Base-by-base conservation (phyloP, 2,329 filamentous ascomycete species). In the Talaromyces rugulosus region DNA sequence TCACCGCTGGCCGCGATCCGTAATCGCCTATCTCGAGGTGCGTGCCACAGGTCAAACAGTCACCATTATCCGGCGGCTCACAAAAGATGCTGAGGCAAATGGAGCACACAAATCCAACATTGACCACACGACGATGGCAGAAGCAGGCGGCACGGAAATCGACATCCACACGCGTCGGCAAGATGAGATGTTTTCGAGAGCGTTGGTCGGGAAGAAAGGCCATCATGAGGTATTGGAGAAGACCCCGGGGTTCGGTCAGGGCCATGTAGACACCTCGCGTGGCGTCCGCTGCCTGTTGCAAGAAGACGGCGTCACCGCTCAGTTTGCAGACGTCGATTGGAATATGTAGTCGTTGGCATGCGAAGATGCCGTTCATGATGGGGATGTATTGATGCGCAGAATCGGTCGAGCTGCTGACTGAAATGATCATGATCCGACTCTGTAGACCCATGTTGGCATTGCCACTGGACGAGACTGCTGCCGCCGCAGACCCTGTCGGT, bases 81-180 rank as follows among this genome's bases (percentile, higher is more conserved):
- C 92, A 96, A 74, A 96, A 96, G 69, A 96, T 99, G 75, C 91
- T 96, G 52, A 99, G 81, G 72, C 95, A 99, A 68, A 99, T 92
- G 64, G 91, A 96, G 80, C 95, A 99, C 42, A 99, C 94, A 73
- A 91, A 99, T 8, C 93, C 95, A 1, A 93, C 87, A 76, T 97
- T 92, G 51, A 99, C 89, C 23, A 98, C 92, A 40, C 86, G 87
- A 57, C 94, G 85, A 77, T 99, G 95, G 74, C 95, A 99, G 79
- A 99, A 99, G 74, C 95, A 99, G 3, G 95, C 95, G n/a, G 96
- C 94, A 51, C 95, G 87, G 74, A 99, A 99, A 77, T 99, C 96
- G 51, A 99, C 92, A 52, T 89, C 88, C 61, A 93, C 90, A 42
- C 91, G 88, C 7, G 90, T 91, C 0, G 95, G 93, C 4, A 89